These are phyloP conservation scores for Hericium rajendrae DNA, from an alignment of 768 basidiomycete genomes.

Conservation along the genomic window DNA sequence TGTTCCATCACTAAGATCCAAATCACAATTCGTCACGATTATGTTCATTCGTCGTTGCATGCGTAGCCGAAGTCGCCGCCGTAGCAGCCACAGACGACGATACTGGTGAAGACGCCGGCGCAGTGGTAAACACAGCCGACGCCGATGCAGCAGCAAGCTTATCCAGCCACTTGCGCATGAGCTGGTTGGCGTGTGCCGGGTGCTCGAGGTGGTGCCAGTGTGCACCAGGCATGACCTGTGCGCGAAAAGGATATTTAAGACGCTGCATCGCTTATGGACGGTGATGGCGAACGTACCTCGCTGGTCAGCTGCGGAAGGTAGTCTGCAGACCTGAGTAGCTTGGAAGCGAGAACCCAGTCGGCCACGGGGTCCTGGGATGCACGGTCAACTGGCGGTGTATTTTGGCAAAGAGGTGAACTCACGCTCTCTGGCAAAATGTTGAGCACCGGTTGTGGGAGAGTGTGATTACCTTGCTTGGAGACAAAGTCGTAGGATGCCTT, in stretches of 20 bases:
- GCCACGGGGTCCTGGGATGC: conserved; percentile 38
- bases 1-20: no score
- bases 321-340: conserved; percentile 17
- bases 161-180: conserved; percentile 44
- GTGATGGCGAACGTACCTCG: conserved; percentile 19
- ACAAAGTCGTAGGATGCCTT: conserved; percentile 28
- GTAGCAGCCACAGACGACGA: no score
- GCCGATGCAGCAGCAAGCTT: conserved; percentile 1
- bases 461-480: conserved; percentile 32
- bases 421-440: no score
- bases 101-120: no score
- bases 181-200: conserved; percentile 40
- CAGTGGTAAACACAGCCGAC: no score
- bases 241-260: neutral
- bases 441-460: conserved; percentile 32
- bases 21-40: no score
- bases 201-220: conserved; percentile 67
- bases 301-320: conserved; percentile 28
- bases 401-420: no score
- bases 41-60: no score
- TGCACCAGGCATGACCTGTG: conserved; percentile 41
- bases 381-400: no score
- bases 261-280: neutral
- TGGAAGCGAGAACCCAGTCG: conserved; percentile 28
- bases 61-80: no score